phyloP scores from a whole-genome alignment of 2,329 filamentous ascomycete species.

The Pseudogymnoascus sp. region DNA sequence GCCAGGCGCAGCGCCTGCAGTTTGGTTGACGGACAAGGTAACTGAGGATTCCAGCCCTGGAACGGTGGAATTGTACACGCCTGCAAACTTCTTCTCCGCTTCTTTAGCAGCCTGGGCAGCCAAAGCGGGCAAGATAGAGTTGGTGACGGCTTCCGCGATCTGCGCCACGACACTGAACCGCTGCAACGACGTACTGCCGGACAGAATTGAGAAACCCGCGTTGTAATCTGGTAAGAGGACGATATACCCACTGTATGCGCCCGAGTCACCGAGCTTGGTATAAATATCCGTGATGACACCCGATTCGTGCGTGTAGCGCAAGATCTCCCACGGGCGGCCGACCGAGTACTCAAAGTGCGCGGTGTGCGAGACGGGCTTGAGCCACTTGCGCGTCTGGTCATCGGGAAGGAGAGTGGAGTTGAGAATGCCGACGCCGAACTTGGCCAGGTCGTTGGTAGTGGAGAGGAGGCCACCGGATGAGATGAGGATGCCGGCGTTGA shows the following conservation, averaged over 20 bases:
- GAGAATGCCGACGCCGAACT: conserved; percentile 37
- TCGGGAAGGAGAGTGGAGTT: conserved; percentile 35
- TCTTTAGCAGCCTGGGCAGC: conserved; percentile 16
- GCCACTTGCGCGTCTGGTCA: conserved; percentile 36
- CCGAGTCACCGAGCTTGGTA: conserved; percentile 39
- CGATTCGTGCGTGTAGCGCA: conserved; percentile 32
- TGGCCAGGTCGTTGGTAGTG: conserved; percentile 35
- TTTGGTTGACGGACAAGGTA: conserved; percentile 17
- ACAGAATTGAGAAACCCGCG: conserved; percentile 35
- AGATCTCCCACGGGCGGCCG: conserved; percentile 43
- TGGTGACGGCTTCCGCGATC: conserved; percentile 18
- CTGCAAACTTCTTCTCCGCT: conserved; percentile 1
- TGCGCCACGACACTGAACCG: conserved; percentile 8
- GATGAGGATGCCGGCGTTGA: conserved; percentile 27
- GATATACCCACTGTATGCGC: conserved; percentile 34
- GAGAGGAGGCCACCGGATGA: conserved; percentile 35
- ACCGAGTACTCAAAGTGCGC: conserved; percentile 33
- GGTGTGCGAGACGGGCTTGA: conserved; percentile 37
- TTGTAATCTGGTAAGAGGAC: conserved; percentile 42
- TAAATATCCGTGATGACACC: conserved; percentile 40
- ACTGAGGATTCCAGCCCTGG: conserved; percentile 24
- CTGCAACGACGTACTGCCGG: conserved; percentile 22
- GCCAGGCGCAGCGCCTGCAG: conserved; percentile 21
- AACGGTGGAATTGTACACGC: conserved; percentile 21
- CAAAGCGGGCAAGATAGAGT: conserved; percentile 21